Conservation (phyloP, 2,329 filamentous ascomycete species). For the Aspergillus spinulosporus region DNA sequence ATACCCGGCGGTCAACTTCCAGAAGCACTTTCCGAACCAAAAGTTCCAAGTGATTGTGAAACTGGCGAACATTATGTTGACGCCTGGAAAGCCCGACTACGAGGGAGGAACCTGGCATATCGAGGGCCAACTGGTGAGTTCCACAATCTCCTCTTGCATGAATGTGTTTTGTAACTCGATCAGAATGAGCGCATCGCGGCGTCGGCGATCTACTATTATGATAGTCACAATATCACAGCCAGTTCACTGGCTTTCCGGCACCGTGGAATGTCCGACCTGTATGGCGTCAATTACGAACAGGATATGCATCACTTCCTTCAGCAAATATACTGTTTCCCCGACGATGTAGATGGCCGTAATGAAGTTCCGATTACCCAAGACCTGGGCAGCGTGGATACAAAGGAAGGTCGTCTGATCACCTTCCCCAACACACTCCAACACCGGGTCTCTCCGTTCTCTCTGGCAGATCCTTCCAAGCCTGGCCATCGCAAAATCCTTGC, state of each 20-base stretch:
- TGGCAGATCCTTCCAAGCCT: slow-evolving; percentile 2
- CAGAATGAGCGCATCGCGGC: slow-evolving; percentile 64
- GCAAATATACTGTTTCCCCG: slow-evolving; percentile 8
- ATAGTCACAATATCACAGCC: slow-evolving; percentile 61
- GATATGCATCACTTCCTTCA: background rate
- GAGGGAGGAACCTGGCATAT: slow-evolving; percentile 45
- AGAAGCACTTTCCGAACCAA: background rate
- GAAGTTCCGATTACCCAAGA: slow-evolving; percentile 21
- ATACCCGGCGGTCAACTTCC: background rate
- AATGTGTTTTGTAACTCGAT: too few species aligned
- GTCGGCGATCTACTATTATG: slow-evolving; percentile 66
- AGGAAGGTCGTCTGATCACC: slow-evolving; percentile 9
- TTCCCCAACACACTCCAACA: slow-evolving; percentile 16
- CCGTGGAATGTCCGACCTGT: slow-evolving; percentile 2
- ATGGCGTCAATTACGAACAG: background rate
- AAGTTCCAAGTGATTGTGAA: slow-evolving; percentile 56
- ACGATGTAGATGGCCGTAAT: background rate
- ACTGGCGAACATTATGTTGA: slow-evolving; percentile 61
- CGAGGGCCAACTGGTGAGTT: slow-evolving; percentile 43
- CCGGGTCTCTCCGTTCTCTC: background rate
- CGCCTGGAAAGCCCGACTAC: slow-evolving; percentile 59
- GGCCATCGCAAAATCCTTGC: slow-evolving; percentile 11
- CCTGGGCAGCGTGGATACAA: slow-evolving; percentile 9
- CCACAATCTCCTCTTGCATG: too few species aligned
- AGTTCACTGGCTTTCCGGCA: slow-evolving; percentile 55